Conservation (phyloP, 441 rosid species). For the Populus hybrid region DNA sequence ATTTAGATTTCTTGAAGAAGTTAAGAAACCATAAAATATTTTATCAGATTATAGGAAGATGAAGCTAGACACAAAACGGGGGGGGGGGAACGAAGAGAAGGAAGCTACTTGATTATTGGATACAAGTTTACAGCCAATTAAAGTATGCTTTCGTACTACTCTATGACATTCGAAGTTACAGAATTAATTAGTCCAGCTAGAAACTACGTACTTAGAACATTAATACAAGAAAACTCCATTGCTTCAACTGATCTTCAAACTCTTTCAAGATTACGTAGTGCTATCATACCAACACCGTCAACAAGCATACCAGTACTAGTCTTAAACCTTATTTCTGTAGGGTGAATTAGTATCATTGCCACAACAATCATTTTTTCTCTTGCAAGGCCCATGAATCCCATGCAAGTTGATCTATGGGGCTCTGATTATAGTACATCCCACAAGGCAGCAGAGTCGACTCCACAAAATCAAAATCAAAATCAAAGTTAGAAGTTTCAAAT, state of each 20-base stretch:
- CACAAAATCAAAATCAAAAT: constrained; percentile 32
- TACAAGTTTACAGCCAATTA: background rate
- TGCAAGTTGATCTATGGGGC: constrained; percentile 35
- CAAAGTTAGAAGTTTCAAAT: constrained; percentile 23
- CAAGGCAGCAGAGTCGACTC: constrained; percentile 31
- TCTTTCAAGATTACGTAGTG: background rate
- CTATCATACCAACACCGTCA: background rate
- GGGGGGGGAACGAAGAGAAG: background rate
- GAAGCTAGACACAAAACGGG: background rate
- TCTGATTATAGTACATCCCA: constrained; percentile 29
- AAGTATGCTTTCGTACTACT: background rate
- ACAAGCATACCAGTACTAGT: background rate
- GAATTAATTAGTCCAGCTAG: background rate
- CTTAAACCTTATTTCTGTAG: background rate
- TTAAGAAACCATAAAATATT: background rate
- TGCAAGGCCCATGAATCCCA: constrained; percentile 24
- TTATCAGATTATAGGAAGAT: background rate
- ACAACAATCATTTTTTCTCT: background rate
- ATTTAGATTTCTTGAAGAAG: background rate
- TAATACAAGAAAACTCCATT: background rate
- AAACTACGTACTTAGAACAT: background rate
- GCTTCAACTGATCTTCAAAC: too few relatives aligned
- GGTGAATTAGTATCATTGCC: background rate
- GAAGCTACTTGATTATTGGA: background rate
- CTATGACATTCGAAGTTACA: background rate